Conservation (phyloP, 1,284 basidiomycete genomes). For the Coniferiporia sulphurascens region DNA sequence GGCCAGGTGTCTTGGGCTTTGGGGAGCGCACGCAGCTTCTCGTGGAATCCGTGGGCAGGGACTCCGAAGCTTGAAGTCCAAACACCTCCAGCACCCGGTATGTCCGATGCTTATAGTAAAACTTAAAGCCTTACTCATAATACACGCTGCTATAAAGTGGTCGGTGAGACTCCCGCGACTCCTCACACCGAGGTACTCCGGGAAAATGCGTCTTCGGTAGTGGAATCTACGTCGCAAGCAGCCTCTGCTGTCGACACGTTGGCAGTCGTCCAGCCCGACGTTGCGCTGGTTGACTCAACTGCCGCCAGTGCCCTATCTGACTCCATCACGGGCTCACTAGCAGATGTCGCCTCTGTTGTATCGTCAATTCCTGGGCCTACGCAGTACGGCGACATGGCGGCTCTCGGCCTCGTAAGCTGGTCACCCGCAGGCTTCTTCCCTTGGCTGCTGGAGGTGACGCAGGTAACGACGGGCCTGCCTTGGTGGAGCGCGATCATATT, state of each 20-base stretch:
- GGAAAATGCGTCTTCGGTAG: neutral
- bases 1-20: neutral
- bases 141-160: neutral
- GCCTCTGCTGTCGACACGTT: neutral
- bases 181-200: neutral
- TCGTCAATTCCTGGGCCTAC: constrained; percentile 32
- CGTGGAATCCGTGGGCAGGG: constrained; percentile 11
- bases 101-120: neutral
- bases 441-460: constrained; percentile 63
- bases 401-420: constrained; percentile 66
- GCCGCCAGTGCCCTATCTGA: neutral
- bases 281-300: neutral
- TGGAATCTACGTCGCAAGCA: neutral
- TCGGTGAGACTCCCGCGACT: neutral
- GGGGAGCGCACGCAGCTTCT: constrained; percentile 4
- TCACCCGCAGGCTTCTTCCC: constrained; percentile 54
- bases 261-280: neutral
- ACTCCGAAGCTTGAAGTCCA: neutral
- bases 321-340: neutral
- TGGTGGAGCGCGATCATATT: constrained; percentile 85
- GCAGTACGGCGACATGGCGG: constrained; percentile 75
- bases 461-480: constrained; percentile 71
- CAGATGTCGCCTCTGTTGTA: neutral
- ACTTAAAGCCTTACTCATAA: neutral
- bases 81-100: neutral